A percentile compares a stretch with the other conserved stretches of the same genome.
Evolutionary conservation across 306 rosid genomes (phyloP).

Genomic region (Quercus aquifolioides): DNA sequence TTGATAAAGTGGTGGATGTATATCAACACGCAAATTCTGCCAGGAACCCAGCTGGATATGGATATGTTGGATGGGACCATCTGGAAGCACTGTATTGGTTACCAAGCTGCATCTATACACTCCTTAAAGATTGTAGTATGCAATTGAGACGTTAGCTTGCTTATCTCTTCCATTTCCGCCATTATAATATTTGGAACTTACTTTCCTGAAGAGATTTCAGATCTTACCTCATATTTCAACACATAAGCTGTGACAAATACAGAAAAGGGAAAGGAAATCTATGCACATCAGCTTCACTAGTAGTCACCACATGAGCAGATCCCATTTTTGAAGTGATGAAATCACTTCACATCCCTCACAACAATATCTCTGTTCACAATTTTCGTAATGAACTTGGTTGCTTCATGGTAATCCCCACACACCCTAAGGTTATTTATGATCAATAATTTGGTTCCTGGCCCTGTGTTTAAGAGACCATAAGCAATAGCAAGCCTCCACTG

Average conservation of each 20-base stretch:
- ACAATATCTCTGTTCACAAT: not conserved
- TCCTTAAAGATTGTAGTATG: no score
- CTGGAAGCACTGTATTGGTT: no score
- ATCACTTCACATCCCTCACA: not conserved
- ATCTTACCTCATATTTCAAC: not conserved
- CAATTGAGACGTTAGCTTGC: no score
- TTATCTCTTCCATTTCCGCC: no score
- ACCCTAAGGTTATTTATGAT: not conserved
- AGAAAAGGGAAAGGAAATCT: not conserved
- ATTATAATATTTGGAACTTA: no score
- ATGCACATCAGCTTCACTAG: not conserved
- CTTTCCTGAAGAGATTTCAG: not conserved
- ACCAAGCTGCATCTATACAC: no score
- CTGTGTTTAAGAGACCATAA: not conserved
- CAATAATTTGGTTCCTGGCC: not conserved
- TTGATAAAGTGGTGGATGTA: not conserved
- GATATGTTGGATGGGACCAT: no score
- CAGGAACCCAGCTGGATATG: no score
- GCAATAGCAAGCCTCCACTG: conserved; percentile 1
- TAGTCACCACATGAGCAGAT: not conserved
- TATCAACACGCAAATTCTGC: not conserved
- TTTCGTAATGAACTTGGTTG: not conserved
- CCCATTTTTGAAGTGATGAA: not conserved
- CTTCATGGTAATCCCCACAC: not conserved
- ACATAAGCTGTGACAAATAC: not conserved